These are phyloP conservation scores for Dothideomycetes sp. DNA, from an alignment of 2,329 filamentous ascomycete genomes.

Conservation along the genomic window DNA sequence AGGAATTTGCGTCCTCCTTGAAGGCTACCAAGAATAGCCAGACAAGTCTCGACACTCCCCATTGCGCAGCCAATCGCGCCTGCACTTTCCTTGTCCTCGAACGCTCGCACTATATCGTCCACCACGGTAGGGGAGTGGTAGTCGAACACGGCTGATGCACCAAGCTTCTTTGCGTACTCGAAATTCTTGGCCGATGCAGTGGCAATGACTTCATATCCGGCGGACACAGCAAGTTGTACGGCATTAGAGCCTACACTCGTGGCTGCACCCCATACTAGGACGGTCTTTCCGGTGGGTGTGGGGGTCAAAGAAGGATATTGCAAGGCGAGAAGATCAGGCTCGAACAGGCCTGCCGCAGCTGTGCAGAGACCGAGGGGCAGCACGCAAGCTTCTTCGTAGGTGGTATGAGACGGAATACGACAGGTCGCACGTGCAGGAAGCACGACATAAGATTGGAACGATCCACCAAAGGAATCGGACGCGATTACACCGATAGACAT, in stretches of 20 bases:
- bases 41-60: neutral
- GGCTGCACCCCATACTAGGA: slow-evolving; percentile 43
- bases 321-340: slow-evolving; percentile 12
- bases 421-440: neutral
- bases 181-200: slow-evolving; percentile 34
- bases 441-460: neutral
- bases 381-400: neutral
- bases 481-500: neutral
- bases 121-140: slow-evolving; percentile 29
- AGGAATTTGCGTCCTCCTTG: too few species aligned
- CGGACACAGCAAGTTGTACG: slow-evolving; percentile 33
- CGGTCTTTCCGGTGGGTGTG: slow-evolving; percentile 19
- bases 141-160: slow-evolving; percentile 34
- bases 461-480: neutral
- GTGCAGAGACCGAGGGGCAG: neutral
- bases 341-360: slow-evolving; percentile 11
- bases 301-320: slow-evolving; percentile 6
- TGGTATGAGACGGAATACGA: neutral
- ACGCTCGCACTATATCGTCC: slow-evolving; percentile 9
- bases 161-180: slow-evolving; percentile 31
- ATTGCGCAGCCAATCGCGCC: slow-evolving; percentile 10
- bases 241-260: slow-evolving; percentile 35
- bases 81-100: slow-evolving; percentile 10
- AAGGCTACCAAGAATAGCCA: neutral
- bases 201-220: slow-evolving; percentile 35